Percentiles rank a stretch among this genome's conserved stretches.
Evolutionary conservation across 306 rosid genomes (phyloP).

Genomic region (Vicia sativa): DNA sequence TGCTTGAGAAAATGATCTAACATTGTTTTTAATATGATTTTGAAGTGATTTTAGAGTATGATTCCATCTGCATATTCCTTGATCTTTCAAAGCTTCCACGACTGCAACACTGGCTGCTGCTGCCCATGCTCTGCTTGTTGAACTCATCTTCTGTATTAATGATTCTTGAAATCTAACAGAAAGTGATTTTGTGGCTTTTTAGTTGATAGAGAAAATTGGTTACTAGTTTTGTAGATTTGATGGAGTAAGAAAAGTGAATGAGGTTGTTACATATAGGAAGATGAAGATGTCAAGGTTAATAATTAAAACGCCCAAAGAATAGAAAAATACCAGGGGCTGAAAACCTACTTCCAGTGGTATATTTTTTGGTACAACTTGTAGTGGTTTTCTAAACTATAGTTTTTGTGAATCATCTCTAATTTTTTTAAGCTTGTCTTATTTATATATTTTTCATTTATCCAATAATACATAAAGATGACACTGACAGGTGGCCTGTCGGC

Average conservation of each 20-base stretch:
- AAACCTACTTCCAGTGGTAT: slow-evolving; percentile 1
- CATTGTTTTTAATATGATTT: background rate
- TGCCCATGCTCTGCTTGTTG: background rate
- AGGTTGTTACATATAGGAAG: slow-evolving; percentile 10
- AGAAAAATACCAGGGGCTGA: background rate
- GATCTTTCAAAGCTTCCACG: slow-evolving; percentile 12
- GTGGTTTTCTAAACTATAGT: slow-evolving; percentile 9
- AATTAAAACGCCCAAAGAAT: background rate
- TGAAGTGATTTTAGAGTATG: slow-evolving; percentile 3
- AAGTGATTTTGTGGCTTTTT: background rate
- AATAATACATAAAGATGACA: no score
- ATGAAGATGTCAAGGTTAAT: background rate
- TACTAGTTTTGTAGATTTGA: background rate
- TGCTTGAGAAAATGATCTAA: slow-evolving; percentile 40
- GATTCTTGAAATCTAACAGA: background rate
- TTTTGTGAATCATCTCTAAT: background rate
- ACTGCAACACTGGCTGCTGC: slow-evolving; percentile 15
- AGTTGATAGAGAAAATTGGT: background rate
- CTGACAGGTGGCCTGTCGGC: no score
- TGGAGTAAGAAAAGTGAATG: background rate
- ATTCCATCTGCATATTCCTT: slow-evolving; percentile 7
- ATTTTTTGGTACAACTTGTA: background rate
- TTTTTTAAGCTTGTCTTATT: background rate
- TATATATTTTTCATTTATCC: background rate
- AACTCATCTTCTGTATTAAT: slow-evolving; percentile 35